Base-by-base conservation (phyloP, 1,284 basidiomycete genomes). In the Mycena sp. region DNA sequence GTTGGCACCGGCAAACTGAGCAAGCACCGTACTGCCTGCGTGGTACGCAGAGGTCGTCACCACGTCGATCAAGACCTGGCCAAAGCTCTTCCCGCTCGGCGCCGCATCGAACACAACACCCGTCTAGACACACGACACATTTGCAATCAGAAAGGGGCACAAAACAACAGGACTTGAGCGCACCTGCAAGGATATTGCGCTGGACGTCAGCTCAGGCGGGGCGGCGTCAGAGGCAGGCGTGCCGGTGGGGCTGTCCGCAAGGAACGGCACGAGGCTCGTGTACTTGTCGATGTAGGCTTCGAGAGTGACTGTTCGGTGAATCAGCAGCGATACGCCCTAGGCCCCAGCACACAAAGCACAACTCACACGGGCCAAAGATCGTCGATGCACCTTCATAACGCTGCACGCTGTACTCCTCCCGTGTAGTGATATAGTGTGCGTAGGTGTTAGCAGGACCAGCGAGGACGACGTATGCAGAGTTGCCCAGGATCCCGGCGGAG, bases 341-440 rank as follows among this genome's bases (percentile, higher is more conserved):
- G 40, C 46, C n/a, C 17, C 17, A 19, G 25, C 16, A 11, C 25
- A 37, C 32, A 35, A 23, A 32, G 16, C 38, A 29, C 9, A 17
- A 81, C 87, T 71, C 64, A 91, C 92, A 85, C 62, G 84, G 87
- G 28, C 93, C 93, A 73, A 87, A 94, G 41, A 94, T 82, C 10
- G 92, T 94, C 41, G 90, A 92, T 0, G 91, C 90, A 32, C 92
- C 93, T 76, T 94, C 93, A 69, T 94, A 94, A 50, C 93, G 82
- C 76, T 94, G 92, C 4, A 91, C 80, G 16, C 80, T 76, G 74
- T 93, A 93, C 73, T 94, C 92, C 73, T 94, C 91, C 6, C 80
- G 80, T 19, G 92, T 94, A 1, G 89, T 80, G 55, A 93, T 81
- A 72, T 93, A 94, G 75, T 93, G 91, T 0, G 80, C 85, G 70